Evolutionary conservation across 257 asterid species (phyloP), one percentile per base, ranked within the genome.

Genomic region (Ligustrum vulgare): DNA sequence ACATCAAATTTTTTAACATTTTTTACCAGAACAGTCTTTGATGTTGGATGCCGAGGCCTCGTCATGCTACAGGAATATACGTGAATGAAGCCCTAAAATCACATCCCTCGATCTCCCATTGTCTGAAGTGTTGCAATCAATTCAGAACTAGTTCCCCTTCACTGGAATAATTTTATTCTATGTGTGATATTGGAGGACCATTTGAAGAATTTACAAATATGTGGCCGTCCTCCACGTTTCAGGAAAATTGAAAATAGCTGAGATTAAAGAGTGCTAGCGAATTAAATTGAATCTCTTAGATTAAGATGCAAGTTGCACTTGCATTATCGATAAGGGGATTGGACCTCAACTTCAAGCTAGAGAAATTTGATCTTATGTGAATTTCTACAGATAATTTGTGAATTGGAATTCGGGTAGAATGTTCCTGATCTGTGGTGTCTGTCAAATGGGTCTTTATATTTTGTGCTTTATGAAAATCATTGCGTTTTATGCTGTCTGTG

Each of bases 361-460:
- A 18, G 8, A 51, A 18, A 18, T 8, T 18, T 18, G 23, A 18
- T 51, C 20, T 18, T 25, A 16, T 49, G 62, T 6, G 62, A 51
- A 51, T 51, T 51, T n/a, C 8, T n/a, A 51, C 45, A 8, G 45
- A 2, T 39, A 37, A 39, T 51, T 51, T 51, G 23, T 51, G 18
- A 51, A 51, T 51, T 51, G 62, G 62, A 49, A 5, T 51, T 51
- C 16, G 3, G 18, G 51, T 43, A 2, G 51, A 43, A 15, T 43
- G 51, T 43, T 18, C 51, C n/a, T 43, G 51, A 43, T 43, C 51
- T 43, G 51, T 13, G 6, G 51, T 4, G 51, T 43, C n/a, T 13
- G 16, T 49, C 68, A 58, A 56, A 35, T n/a, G 16, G 71, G 43
- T 69, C 43, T 56, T 56, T 78, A 49, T 20, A 28, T 43, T 43